phyloP scores from a whole-genome alignment of 345 rosid species.

The thale cress (Arabidopsis thaliana) region TAIR10.1 NC_003076.8:23617001-23617500 shows the following conservation, averaged over 20 bases:
- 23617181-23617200: slow-evolving; percentile 98
- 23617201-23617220: slow-evolving; percentile 90
- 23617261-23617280: slow-evolving; percentile 93
- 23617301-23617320: slow-evolving; percentile 87
- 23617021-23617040: slow-evolving; percentile 8
- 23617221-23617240: slow-evolving; percentile 94
- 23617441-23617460: slow-evolving; percentile 5
- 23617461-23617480: background rate
- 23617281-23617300: slow-evolving; percentile 96
- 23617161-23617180: slow-evolving; percentile 98
- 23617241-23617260: slow-evolving; percentile 93
- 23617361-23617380: slow-evolving; percentile 25
- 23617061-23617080: slow-evolving; percentile 15
- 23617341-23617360: slow-evolving; percentile 32
- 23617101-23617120: slow-evolving; percentile 71
- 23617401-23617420: slow-evolving; percentile 8
- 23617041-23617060: background rate
- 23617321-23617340: slow-evolving; percentile 94
- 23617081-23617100: slow-evolving; percentile 27
- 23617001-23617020: slow-evolving; percentile 13
- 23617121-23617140: slow-evolving; percentile 91
- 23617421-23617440: slow-evolving; percentile 7
- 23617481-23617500: background rate
- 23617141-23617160: slow-evolving; percentile 87
- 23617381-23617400: slow-evolving; percentile 17